These are phyloP conservation scores for Eleusine indica DNA, from an alignment of 176 grass and related monocot species.

Conservation along the genomic window DNA sequence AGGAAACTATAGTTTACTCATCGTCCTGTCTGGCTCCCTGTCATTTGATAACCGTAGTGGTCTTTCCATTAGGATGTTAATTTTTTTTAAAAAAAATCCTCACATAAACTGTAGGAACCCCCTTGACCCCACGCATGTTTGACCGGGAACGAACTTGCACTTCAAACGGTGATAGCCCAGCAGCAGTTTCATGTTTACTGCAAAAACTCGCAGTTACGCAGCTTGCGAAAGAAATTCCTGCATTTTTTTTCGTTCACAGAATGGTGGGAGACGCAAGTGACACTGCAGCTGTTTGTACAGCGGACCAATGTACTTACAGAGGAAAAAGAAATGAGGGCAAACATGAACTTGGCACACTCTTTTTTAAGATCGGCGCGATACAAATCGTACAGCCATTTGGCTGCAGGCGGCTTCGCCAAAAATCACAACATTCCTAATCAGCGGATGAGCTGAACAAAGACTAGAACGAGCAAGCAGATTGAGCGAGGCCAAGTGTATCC, in stretches of 20 bases:
- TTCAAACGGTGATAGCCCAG: background rate
- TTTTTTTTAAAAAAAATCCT: background rate
- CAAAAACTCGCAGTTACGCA: background rate
- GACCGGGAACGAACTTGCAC: conserved; percentile 26
- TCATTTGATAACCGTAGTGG: background rate
- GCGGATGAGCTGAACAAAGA: conserved; percentile 7
- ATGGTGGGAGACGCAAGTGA: background rate
- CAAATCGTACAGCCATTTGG: background rate
- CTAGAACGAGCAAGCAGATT: background rate
- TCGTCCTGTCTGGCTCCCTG: background rate
- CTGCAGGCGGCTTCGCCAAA: conserved; percentile 6
- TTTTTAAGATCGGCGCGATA: background rate
- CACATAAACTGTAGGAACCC: background rate
- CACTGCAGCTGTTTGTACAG: background rate
- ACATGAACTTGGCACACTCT: background rate
- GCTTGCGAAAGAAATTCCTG: background rate
- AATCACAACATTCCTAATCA: background rate
- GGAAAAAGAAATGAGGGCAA: background rate
- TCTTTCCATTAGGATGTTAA: background rate
- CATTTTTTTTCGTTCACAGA: background rate
- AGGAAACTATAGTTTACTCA: background rate
- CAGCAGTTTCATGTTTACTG: background rate
- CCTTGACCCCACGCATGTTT: background rate
- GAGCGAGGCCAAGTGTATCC: background rate
- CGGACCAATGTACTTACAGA: background rate